These are phyloP conservation scores for Fagopyrum homotropicum DNA, from an alignment of 148 eudicot genomes.

Conservation along the genomic window DNA sequence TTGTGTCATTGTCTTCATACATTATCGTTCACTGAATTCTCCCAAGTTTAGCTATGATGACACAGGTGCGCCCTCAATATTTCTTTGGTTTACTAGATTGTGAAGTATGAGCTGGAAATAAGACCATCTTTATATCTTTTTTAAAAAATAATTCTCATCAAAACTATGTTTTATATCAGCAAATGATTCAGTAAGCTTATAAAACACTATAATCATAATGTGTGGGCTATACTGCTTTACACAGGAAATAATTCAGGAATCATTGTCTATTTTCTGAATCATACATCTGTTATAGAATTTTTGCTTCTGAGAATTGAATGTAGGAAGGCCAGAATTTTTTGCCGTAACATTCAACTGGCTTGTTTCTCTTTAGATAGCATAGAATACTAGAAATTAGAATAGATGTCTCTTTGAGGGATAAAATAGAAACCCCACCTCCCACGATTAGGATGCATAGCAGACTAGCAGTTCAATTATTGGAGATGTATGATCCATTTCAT, in stretches of 20 bases:
- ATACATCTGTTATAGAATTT: background rate
- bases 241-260: background rate
- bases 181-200: background rate
- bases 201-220: background rate
- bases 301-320: background rate
- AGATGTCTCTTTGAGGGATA: background rate
- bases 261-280: background rate
- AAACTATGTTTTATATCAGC: background rate
- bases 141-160: background rate
- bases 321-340: background rate
- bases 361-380: background rate
- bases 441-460: background rate
- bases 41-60: background rate
- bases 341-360: background rate
- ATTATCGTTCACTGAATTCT: constrained; percentile 1
- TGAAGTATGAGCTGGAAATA: background rate
- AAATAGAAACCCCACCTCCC: background rate
- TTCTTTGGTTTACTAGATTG: background rate
- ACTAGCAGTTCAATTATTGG: background rate
- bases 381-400: background rate
- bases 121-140: background rate
- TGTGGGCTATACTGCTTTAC: background rate
- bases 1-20: background rate
- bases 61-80: background rate
- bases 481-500: constrained; percentile 6